Percentiles rank a stretch among this genome's conserved stretches.
These are phyloP conservation scores for Nakaseomyces nivariensis DNA, from an alignment of 1,139 yeast genomes.

Conservation along the genomic window DNA sequence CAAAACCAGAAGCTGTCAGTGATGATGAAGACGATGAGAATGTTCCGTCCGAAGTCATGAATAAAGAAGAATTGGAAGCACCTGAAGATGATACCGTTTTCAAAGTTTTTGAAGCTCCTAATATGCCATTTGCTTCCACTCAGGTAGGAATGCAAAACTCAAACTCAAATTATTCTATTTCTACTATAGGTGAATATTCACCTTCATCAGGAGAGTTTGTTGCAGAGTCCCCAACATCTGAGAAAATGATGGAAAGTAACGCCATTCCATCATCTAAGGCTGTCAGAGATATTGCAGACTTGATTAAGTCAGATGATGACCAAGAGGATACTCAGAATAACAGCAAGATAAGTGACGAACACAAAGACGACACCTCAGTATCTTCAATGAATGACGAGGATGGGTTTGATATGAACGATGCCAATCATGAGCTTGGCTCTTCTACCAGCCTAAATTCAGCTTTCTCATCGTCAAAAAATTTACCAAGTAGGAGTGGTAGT, in stretches of 20 bases:
- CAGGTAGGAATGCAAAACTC: slow-evolving; percentile 18
- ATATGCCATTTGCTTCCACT: slow-evolving; percentile 18
- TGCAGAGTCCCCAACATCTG: slow-evolving; percentile 25
- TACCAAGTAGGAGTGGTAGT: slow-evolving; percentile 4
- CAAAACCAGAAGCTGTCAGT: neutral
- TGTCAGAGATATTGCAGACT: slow-evolving; percentile 25
- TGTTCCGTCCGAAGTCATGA: too few species aligned
- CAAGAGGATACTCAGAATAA: neutral
- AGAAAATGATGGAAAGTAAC: slow-evolving; percentile 5
- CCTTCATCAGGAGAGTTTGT: slow-evolving; percentile 36
- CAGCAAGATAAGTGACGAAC: neutral
- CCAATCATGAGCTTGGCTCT: slow-evolving; percentile 13
- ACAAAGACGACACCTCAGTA: slow-evolving; percentile 6
- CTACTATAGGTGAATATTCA: slow-evolving; percentile 36
- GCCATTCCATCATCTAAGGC: slow-evolving; percentile 26
- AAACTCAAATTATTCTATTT: slow-evolving; percentile 24
- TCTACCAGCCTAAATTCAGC: slow-evolving; percentile 19
- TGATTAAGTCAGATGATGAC: slow-evolving; percentile 8
- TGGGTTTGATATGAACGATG: slow-evolving; percentile 19
- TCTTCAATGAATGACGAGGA: slow-evolving; percentile 7
- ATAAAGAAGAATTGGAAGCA: too few species aligned
- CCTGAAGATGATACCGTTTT: slow-evolving; percentile 16
- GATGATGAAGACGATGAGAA: neutral
- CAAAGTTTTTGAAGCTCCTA: slow-evolving; percentile 27
- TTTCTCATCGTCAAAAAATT: slow-evolving; percentile 10